A percentile compares a stretch with the other conserved stretches of the same genome.
Evolutionary conservation across 805 yeast genomes (phyloP).

Genomic region (Myxozyma kluyveri): DNA sequence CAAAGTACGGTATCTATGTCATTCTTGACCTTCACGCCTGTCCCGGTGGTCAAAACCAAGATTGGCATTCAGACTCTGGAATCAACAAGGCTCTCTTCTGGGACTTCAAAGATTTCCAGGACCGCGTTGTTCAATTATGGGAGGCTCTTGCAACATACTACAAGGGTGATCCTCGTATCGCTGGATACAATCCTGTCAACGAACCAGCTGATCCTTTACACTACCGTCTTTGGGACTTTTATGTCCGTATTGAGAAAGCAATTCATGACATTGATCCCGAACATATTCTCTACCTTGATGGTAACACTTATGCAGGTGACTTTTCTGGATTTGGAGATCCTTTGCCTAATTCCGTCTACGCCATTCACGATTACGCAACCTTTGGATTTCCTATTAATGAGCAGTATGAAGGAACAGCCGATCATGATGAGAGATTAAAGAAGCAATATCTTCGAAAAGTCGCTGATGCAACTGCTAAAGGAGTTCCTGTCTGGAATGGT

Average conservation of each 20-base stretch:
- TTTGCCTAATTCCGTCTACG: constrained; percentile 47
- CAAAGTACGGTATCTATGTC: constrained; percentile 49
- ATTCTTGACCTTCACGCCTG: constrained; percentile 51
- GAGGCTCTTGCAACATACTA: constrained; percentile 46
- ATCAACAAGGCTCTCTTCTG: constrained; percentile 50
- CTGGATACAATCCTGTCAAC: constrained; percentile 54
- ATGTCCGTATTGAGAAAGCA: constrained; percentile 42
- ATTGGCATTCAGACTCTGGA: constrained; percentile 52
- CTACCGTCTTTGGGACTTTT: constrained; percentile 43
- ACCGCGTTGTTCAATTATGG: constrained; percentile 49
- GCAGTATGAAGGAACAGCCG: constrained; percentile 41
- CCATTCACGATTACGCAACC: constrained; percentile 50
- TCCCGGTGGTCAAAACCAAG: constrained; percentile 58
- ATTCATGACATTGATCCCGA: constrained; percentile 48
- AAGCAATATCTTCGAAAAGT: constrained; percentile 46
- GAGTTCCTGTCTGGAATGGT: constrained; percentile 57
- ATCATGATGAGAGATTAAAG: constrained; percentile 41
- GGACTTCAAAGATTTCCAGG: constrained; percentile 52
- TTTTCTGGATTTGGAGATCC: constrained; percentile 47
- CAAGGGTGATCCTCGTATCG: constrained; percentile 48
- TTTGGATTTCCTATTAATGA: constrained; percentile 46
- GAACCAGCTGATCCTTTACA: constrained; percentile 52
- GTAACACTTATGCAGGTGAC: constrained; percentile 53
- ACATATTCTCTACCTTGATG: constrained; percentile 51
- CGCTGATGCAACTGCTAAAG: constrained; percentile 42